phyloP scores from a whole-genome alignment of 306 rosid genomes.

The Sechiopsis laciniata region DNA sequence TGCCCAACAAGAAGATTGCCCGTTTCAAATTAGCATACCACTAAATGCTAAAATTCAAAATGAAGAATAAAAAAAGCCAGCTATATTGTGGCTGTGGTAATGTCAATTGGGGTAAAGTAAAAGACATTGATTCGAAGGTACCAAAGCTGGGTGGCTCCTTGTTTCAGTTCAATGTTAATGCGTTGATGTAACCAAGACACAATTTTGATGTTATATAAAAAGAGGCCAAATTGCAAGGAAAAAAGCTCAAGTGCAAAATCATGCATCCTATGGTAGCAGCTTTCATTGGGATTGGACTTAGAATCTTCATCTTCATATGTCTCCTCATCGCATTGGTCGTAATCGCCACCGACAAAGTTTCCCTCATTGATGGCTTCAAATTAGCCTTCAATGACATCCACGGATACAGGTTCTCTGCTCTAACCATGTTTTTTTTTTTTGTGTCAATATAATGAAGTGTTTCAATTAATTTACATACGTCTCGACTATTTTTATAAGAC shows the following conservation, averaged over 20 bases:
- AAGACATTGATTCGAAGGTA: background rate
- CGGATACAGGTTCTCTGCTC: slow-evolving; percentile 17
- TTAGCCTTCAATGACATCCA: background rate
- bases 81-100: no score
- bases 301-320: slow-evolving; percentile 13
- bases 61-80: no score
- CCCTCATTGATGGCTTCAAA: background rate
- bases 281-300: background rate
- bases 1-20: no score
- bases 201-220: slow-evolving; percentile 9
- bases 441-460: no score
- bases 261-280: background rate
- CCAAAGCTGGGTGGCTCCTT: slow-evolving; percentile 11
- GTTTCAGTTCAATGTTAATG: background rate
- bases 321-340: slow-evolving; percentile 10
- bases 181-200: slow-evolving; percentile 11
- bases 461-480: no score
- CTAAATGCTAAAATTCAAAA: no score
- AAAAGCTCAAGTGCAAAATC: background rate
- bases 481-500: no score
- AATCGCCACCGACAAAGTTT: slow-evolving; percentile 7
- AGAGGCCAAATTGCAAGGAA: background rate
- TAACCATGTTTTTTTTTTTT: background rate
- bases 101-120: no score
- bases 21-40: no score